Percentiles rank a stretch among this genome's conserved stretches.
Conservation (phyloP, 345 rosid species). For the Hibiscus syriacus region DNA sequence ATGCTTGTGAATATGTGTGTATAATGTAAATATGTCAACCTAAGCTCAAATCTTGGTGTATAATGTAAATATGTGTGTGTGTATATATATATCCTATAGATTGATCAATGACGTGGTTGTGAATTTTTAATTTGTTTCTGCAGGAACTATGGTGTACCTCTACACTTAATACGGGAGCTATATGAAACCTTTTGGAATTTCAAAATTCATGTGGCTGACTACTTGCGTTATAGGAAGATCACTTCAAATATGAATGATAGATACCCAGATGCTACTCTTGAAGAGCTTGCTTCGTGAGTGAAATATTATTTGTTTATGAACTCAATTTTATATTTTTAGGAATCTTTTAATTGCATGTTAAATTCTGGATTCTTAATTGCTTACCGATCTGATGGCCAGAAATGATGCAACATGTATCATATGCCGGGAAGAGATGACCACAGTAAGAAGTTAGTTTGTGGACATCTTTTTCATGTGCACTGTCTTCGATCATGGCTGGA, state of each 20-base stretch:
- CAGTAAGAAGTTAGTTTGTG: not conserved
- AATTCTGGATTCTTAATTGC: not conserved
- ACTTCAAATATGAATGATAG: slow-evolving; percentile 97
- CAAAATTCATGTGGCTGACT: slow-evolving; percentile 86
- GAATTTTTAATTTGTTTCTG: slow-evolving; percentile 11
- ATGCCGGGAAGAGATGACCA: not conserved
- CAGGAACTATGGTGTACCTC: slow-evolving; percentile 92
- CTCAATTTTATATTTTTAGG: not conserved
- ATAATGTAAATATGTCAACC: no score
- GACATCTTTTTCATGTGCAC: not conserved
- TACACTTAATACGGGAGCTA: slow-evolving; percentile 88
- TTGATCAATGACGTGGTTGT: not conserved
- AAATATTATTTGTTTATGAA: not conserved
- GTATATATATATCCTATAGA: no score
- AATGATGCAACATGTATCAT: not conserved
- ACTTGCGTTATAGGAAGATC: slow-evolving; percentile 75
- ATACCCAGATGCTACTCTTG: slow-evolving; percentile 86
- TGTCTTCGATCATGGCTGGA: not conserved
- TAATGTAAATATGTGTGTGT: no score
- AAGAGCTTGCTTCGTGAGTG: slow-evolving; percentile 76
- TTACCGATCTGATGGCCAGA: not conserved
- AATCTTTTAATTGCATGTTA: not conserved
- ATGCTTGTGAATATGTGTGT: no score
- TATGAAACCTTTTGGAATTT: slow-evolving; percentile 95
- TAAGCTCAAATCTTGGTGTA: no score